Conservation (phyloP, 768 basidiomycete genomes). For the Mycena vitilis region DNA sequence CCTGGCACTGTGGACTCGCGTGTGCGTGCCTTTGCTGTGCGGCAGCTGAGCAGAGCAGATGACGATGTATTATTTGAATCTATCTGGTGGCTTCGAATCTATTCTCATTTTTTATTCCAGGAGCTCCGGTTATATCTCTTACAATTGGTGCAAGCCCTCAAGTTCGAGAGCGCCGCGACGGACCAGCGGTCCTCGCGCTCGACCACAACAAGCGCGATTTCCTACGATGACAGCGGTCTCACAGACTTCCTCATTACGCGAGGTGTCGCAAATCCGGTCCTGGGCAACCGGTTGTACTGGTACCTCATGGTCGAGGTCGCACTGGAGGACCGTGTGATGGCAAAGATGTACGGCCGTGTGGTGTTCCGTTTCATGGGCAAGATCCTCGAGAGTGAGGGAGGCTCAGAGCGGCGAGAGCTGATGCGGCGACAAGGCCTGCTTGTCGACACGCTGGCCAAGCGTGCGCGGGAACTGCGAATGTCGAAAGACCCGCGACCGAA, state of each 20-base stretch:
- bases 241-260: slow-evolving; percentile 92
- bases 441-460: slow-evolving; percentile 85
- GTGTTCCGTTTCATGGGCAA: slow-evolving; percentile 92
- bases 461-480: slow-evolving; percentile 86
- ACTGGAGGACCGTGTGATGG: slow-evolving; percentile 84
- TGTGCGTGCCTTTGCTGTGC: slow-evolving; percentile 94
- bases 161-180: slow-evolving; percentile 88
- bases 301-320: slow-evolving; percentile 98
- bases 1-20: slow-evolving; percentile 91
- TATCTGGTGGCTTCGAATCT: background rate
- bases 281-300: slow-evolving; percentile 96
- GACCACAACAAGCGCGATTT: slow-evolving; percentile 73
- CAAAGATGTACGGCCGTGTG: slow-evolving; percentile 94
- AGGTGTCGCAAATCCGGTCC: slow-evolving; percentile 82
- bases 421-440: slow-evolving; percentile 93
- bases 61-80: slow-evolving; percentile 77
- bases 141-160: slow-evolving; percentile 97
- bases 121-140: slow-evolving; percentile 92
- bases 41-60: slow-evolving; percentile 89
- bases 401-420: slow-evolving; percentile 85
- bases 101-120: slow-evolving; percentile 53
- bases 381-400: slow-evolving; percentile 85
- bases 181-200: slow-evolving; percentile 83
- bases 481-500: slow-evolving; percentile 95
- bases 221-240: slow-evolving; percentile 92